Evolutionary conservation across 768 basidiomycete species (phyloP).

Genomic region (Auriscalpium orientale): DNA sequence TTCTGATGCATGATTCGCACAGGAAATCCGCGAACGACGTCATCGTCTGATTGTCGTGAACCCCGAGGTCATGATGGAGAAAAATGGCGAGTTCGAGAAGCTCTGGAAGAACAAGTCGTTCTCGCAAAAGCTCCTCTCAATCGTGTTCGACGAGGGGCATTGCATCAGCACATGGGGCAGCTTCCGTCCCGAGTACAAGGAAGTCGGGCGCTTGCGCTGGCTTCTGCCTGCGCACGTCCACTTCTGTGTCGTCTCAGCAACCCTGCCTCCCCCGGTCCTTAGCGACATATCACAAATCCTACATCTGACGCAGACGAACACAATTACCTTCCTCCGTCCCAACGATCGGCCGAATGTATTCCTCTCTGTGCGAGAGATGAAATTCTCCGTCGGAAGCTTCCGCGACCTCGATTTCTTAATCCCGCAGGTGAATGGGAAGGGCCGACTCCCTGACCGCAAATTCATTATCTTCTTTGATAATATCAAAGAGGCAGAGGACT

Average conservation of each 20-base stretch:
- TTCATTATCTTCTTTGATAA: constrained; percentile 8
- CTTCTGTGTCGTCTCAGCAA: constrained; percentile 14
- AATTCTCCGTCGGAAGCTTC: background rate
- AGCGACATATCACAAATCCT: constrained; percentile 4
- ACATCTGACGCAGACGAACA: background rate
- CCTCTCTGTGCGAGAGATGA: background rate
- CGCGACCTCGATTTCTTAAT: constrained; percentile 6
- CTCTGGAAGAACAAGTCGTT: constrained; percentile 10
- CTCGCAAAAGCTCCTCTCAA: constrained; percentile 2
- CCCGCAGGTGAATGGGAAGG: background rate
- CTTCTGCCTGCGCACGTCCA: constrained; percentile 8
- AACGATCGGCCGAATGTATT: constrained; percentile 10
- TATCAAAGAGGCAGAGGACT: background rate
- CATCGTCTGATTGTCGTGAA: constrained; percentile 2
- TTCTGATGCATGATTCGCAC: background rate
- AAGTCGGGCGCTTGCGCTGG: constrained; percentile 10
- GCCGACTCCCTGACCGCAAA: background rate
- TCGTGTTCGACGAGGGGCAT: constrained; percentile 21
- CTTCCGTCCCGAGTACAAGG: constrained; percentile 14
- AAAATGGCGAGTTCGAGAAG: constrained; percentile 5
- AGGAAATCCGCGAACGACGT: background rate
- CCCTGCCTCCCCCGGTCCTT: constrained; percentile 5
- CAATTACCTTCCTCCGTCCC: background rate
- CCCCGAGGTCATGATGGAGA: constrained; percentile 8
- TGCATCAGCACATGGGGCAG: constrained; percentile 16